Conservation (phyloP, 106 monocot genomes). For the Dendrobium officinale region DNA sequence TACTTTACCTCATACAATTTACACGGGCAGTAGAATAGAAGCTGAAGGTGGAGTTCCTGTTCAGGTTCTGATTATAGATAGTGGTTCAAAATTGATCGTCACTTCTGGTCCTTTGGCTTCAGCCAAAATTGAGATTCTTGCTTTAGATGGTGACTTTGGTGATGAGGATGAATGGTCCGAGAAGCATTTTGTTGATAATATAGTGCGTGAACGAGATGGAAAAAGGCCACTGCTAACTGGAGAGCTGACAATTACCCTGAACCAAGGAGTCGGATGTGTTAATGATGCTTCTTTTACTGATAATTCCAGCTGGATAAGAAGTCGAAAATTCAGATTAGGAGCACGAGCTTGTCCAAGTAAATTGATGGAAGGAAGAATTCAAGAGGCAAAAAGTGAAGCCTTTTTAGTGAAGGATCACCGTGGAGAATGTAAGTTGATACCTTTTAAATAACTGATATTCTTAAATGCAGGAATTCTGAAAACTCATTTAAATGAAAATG, state of each 20-base stretch:
- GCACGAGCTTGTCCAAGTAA: conserved; percentile 29
- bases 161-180: conserved; percentile 64
- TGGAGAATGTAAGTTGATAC: conserved; percentile 65
- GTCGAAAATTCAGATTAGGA: conserved; percentile 76
- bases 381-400: conserved; percentile 57
- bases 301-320: conserved; percentile 91
- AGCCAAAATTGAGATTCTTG: conserved; percentile 62
- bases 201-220: conserved; percentile 80
- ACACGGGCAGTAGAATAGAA: conserved; percentile 70
- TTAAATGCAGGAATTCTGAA: conserved; percentile 1
- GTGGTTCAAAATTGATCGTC: conserved; percentile 22
- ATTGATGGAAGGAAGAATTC: conserved; percentile 35
- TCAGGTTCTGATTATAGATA: conserved; percentile 43
- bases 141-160: conserved; percentile 81
- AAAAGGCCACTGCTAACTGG: conserved; percentile 70
- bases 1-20: conserved; percentile 62
- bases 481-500: background rate
- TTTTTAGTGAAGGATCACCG: conserved; percentile 90
- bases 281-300: conserved; percentile 68
- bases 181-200: conserved; percentile 43
- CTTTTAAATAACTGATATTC: background rate
- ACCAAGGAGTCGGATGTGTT: conserved; percentile 42
- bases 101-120: conserved; percentile 51
- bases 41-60: conserved; percentile 44
- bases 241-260: conserved; percentile 41